Conservation (phyloP, 2,329 filamentous ascomycete species). For the Hymenotorrendiella dingleyae region DNA sequence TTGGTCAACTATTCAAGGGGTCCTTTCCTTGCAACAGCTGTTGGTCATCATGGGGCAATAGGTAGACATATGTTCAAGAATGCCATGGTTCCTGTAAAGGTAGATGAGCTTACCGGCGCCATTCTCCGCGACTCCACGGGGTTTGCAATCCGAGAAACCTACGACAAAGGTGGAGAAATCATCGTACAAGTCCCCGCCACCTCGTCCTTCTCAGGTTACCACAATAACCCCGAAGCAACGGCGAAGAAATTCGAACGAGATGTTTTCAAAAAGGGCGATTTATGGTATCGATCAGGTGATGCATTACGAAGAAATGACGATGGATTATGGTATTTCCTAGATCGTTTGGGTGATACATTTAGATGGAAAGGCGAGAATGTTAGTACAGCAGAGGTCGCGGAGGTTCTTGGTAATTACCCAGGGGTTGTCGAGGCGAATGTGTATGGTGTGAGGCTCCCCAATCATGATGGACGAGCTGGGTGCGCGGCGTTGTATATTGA, state of each 20-base stretch:
- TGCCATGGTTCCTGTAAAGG: slow-evolving; percentile 57
- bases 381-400: slow-evolving; percentile 60
- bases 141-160: slow-evolving; percentile 56
- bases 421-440: slow-evolving; percentile 62
- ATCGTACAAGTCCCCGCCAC: slow-evolving; percentile 55
- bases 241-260: slow-evolving; percentile 58
- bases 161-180: slow-evolving; percentile 70
- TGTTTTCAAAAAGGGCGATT: slow-evolving; percentile 57
- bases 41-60: slow-evolving; percentile 66
- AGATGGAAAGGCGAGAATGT: slow-evolving; percentile 70
- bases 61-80: slow-evolving; percentile 47
- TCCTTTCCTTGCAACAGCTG: slow-evolving; percentile 55
- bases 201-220: slow-evolving; percentile 61
- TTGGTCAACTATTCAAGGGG: slow-evolving; percentile 56
- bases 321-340: slow-evolving; percentile 64
- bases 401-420: slow-evolving; percentile 53
- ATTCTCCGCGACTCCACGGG: slow-evolving; percentile 63
- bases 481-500: slow-evolving; percentile 58
- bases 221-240: slow-evolving; percentile 60
- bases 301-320: slow-evolving; percentile 55
- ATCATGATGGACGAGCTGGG: slow-evolving; percentile 63
- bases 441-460: slow-evolving; percentile 60
- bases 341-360: slow-evolving; percentile 67
- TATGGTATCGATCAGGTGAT: slow-evolving; percentile 65
- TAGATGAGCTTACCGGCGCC: slow-evolving; percentile 63